phyloP scores from a whole-genome alignment of 2,329 filamentous ascomycete genomes.

The Orbilia blumenaviensis region DNA sequence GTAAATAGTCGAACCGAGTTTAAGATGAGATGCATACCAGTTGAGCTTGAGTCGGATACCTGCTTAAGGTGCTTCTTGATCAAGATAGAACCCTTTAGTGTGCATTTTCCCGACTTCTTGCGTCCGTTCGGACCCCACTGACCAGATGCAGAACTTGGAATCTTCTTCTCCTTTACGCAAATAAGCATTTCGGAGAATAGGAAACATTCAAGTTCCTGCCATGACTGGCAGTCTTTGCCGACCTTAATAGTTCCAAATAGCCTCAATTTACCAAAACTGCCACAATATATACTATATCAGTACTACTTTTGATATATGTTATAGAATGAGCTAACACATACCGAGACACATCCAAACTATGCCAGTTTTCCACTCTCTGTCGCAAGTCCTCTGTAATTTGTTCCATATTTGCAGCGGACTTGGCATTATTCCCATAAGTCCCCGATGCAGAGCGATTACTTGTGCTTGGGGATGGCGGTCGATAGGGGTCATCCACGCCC shows the following conservation, averaged over 20 bases:
- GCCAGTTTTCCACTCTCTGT: slow-evolving; percentile 95
- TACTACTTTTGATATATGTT: slow-evolving; percentile 55
- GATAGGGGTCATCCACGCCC: slow-evolving; percentile 66
- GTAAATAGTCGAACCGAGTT: neutral
- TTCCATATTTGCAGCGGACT: slow-evolving; percentile 66
- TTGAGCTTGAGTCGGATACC: slow-evolving; percentile 71
- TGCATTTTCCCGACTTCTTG: slow-evolving; percentile 78
- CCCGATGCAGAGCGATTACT: slow-evolving; percentile 59
- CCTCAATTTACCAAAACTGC: slow-evolving; percentile 86
- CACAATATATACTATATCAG: neutral
- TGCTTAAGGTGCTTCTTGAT: slow-evolving; percentile 98
- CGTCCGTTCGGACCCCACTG: slow-evolving; percentile 71
- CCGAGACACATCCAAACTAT: slow-evolving; percentile 89
- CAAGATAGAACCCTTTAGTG: slow-evolving; percentile 93
- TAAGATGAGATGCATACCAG: slow-evolving; percentile 60
- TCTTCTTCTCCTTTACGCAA: slow-evolving; percentile 97
- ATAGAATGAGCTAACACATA: slow-evolving; percentile 61
- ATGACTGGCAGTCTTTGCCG: slow-evolving; percentile 93
- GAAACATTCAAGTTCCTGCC: slow-evolving; percentile 98
- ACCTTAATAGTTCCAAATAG: slow-evolving; percentile 90
- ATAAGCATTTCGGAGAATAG: slow-evolving; percentile 99
- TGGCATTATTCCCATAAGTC: slow-evolving; percentile 42
- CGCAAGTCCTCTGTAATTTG: slow-evolving; percentile 86
- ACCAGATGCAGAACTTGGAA: slow-evolving; percentile 64
- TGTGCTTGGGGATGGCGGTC: slow-evolving; percentile 70